Evolutionary conservation across 805 yeast species (phyloP).

Genomic region (Lipomyces orientalis): DNA sequence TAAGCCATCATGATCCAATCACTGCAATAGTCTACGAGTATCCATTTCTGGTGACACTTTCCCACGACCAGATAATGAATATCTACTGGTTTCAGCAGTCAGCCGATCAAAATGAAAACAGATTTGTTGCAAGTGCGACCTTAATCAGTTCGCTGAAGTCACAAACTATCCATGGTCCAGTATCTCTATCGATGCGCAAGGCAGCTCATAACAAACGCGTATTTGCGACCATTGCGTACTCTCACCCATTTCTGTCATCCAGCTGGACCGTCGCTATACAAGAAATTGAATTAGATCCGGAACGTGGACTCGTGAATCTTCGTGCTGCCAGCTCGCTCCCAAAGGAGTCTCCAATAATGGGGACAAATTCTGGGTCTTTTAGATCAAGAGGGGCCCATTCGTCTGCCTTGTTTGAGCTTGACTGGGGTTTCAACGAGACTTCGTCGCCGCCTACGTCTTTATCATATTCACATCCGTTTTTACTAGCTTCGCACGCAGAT

Average conservation of each 20-base stretch:
- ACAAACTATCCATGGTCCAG: conserved; percentile 21
- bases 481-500: conserved; percentile 30
- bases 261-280: conserved; percentile 30
- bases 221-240: conserved; percentile 25
- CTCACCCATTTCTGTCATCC: conserved; percentile 14
- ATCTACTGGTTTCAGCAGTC: conserved; percentile 12
- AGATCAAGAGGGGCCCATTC: neutral
- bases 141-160: conserved; percentile 18
- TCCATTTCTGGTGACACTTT: conserved; percentile 27
- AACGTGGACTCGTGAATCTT: conserved; percentile 11
- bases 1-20: conserved; percentile 3
- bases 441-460: conserved; percentile 23
- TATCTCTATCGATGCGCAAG: conserved; percentile 23
- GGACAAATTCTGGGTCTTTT: neutral
- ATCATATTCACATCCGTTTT: conserved; percentile 33
- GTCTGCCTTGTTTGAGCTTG: neutral
- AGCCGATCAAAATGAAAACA: neutral
- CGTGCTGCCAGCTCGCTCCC: conserved; percentile 29
- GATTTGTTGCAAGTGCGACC: neutral
- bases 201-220: neutral
- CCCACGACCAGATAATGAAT: conserved; percentile 10
- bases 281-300: conserved; percentile 28
- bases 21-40: conserved; percentile 14
- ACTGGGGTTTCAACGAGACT: neutral
- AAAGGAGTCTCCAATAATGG: neutral